Evolutionary conservation across 2,329 filamentous ascomycete genomes (phyloP).

Genomic region (Didymella arachidicola): DNA sequence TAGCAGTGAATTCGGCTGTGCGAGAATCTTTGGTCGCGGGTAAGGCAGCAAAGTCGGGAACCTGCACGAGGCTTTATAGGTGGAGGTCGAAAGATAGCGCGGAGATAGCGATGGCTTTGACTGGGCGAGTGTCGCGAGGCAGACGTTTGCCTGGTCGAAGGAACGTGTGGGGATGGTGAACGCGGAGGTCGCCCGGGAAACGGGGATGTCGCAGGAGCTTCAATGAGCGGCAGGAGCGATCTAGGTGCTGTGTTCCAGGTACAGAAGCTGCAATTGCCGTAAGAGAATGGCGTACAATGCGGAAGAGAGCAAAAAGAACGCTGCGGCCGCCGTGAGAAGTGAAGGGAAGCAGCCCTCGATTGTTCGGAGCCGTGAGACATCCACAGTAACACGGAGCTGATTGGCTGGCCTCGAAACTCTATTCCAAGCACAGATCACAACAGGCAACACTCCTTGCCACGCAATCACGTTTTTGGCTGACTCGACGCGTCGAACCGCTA

Average conservation of each 20-base stretch:
- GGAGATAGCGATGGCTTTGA: slow-evolving; percentile 8
- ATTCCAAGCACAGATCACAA: slow-evolving; percentile 10
- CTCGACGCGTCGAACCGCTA: slow-evolving; percentile 7
- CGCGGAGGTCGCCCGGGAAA: slow-evolving; percentile 36
- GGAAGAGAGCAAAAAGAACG: slow-evolving; percentile 20
- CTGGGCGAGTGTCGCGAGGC: slow-evolving; percentile 23
- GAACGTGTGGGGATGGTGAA: slow-evolving; percentile 18
- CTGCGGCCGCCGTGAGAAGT: slow-evolving; percentile 25
- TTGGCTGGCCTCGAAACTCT: slow-evolving; percentile 11
- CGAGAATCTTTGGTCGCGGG: not conserved
- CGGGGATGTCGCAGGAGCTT: slow-evolving; percentile 18
- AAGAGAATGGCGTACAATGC: slow-evolving; percentile 21
- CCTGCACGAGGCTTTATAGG: not conserved
- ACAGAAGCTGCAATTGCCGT: slow-evolving; percentile 24
- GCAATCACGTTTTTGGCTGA: slow-evolving; percentile 18
- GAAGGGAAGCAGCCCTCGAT: slow-evolving; percentile 24
- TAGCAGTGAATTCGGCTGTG: not conserved
- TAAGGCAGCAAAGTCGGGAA: slow-evolving; percentile 3
- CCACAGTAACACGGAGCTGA: slow-evolving; percentile 3
- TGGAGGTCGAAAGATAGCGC: not conserved
- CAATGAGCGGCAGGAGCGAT: slow-evolving; percentile 26
- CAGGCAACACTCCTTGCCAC: slow-evolving; percentile 22
- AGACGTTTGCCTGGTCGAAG: slow-evolving; percentile 29
- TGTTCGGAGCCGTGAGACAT: slow-evolving; percentile 32
- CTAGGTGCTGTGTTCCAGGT: not conserved